Conservation (phyloP, 2,329 filamentous ascomycete genomes). For the Dactylellina cionopaga region DNA sequence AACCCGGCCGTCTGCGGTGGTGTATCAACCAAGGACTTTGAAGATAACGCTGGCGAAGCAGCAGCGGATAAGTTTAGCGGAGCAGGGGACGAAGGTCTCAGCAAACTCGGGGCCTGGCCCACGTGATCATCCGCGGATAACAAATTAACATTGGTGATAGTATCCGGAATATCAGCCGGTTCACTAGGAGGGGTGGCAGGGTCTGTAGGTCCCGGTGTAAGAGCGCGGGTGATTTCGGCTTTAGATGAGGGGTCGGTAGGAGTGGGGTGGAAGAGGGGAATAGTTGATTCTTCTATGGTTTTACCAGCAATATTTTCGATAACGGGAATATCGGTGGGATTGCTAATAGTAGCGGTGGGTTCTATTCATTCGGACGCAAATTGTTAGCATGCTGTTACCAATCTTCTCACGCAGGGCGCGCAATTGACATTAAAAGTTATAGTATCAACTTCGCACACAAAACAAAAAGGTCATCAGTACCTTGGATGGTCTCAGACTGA, state of each 20-base stretch:
- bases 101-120: slow-evolving; percentile 26
- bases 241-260: slow-evolving; percentile 46
- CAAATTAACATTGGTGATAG: slow-evolving; percentile 37
- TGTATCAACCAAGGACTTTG: slow-evolving; percentile 40
- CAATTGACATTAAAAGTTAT: neutral
- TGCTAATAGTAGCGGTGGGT: slow-evolving; percentile 32
- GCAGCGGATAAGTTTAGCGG: slow-evolving; percentile 37
- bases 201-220: slow-evolving; percentile 43
- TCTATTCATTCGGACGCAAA: neutral
- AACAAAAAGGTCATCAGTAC: neutral
- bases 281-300: slow-evolving; percentile 27
- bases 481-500: slow-evolving; percentile 28
- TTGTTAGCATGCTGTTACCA: slow-evolving; percentile 4
- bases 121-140: slow-evolving; percentile 40
- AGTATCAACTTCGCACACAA: neutral
- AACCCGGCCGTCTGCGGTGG: slow-evolving; percentile 44
- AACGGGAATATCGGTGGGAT: slow-evolving; percentile 40
- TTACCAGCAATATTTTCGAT: slow-evolving; percentile 37
- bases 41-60: slow-evolving; percentile 41
- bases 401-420: neutral
- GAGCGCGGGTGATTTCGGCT: slow-evolving; percentile 20
- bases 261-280: slow-evolving; percentile 43
- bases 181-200: slow-evolving; percentile 42
- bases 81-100: slow-evolving; percentile 41
- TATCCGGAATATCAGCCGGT: slow-evolving; percentile 32